Evolutionary conservation across 2,329 filamentous ascomycete genomes (phyloP), one percentile per base, ranked within the genome.

Genomic region (Coniella vitis): DNA sequence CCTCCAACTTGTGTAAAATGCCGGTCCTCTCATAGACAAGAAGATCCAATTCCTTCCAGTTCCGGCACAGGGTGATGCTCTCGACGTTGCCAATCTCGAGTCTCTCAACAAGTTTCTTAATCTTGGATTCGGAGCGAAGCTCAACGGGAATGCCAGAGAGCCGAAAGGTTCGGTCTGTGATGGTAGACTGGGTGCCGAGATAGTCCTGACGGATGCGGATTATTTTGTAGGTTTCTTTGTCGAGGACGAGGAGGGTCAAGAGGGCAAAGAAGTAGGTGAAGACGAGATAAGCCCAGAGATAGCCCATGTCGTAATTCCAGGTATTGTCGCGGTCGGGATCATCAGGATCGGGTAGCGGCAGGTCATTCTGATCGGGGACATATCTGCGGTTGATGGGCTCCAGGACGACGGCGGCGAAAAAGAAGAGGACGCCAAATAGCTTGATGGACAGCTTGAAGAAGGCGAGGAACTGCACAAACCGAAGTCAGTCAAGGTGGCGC

Each of bases 391-490:
- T 94, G 51, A 98, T 86, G 0, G 93, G 94, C 54, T 85, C 84
- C 56, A 98, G 84, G 4, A 98, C 79, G 14, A 79, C 74, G 32
- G 86, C 73, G 22, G 90, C 85, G 60, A 97, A 89, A 65, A 95
- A 81, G 49, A 93, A 79, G 59, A 94, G 86, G 45, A 86, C 71
- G 14, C 79, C 71, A 44, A 97, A 83, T 57, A 96, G 86, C 54
- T 86, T 87, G 56, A 90, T 87, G 12, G 91, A 85, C 81, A 97
- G 93, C 64, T 90, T 94, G 75, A 96, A 97, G 68, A 98, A 98
- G 14, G 85, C 80, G 13, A 98, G 75, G 63, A 98, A 96, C 78
- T 81, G 60, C 47, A 16, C 51, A 50, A 29, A 19, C 10, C n/a
- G n/a, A n/a, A 8, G 20, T 9, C 12, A 38, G 32, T n/a, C 41